Evolutionary conservation across 768 basidiomycete species (phyloP).

Genomic region (Suillus spraguei): DNA sequence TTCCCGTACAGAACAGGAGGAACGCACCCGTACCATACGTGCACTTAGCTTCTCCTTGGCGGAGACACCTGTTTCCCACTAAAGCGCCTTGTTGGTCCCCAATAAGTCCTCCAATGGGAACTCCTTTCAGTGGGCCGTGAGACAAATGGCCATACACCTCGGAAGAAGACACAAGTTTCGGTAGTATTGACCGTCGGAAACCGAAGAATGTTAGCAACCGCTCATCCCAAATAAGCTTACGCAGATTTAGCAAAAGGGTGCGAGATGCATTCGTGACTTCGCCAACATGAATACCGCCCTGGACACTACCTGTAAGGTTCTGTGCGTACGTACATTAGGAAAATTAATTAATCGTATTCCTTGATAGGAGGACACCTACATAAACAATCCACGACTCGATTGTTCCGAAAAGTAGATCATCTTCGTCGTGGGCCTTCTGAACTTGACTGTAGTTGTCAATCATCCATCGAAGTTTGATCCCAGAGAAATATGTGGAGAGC

Average conservation of each 20-base stretch:
- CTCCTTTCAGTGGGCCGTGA: conserved; percentile 65
- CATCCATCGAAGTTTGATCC: conserved; percentile 97
- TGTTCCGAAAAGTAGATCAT: conserved; percentile 89
- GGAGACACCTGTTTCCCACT: conserved; percentile 93
- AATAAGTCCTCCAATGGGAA: conserved; percentile 89
- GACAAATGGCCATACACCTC: conserved; percentile 87
- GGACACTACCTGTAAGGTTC: conserved; percentile 83
- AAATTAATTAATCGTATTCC: not conserved
- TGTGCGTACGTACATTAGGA: conserved; percentile 30
- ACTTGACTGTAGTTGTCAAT: conserved; percentile 84
- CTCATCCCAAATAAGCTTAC: conserved; percentile 81
- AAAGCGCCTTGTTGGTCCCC: conserved; percentile 99
- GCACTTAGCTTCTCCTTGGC: conserved; percentile 93
- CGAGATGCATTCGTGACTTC: conserved; percentile 97
- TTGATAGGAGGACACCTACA: conserved; percentile 44
- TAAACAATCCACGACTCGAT: conserved; percentile 97
- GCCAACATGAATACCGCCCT: conserved; percentile 75
- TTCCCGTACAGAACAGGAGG: conserved; percentile 92
- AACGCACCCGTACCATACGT: conserved; percentile 99
- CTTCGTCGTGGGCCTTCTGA: conserved; percentile 72
- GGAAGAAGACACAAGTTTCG: conserved; percentile 86
- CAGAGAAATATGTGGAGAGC: conserved; percentile 98
- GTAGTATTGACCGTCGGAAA: conserved; percentile 75
- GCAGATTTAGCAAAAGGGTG: conserved; percentile 87
- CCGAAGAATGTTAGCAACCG: conserved; percentile 87